phyloP scores from a whole-genome alignment of 2,329 filamentous ascomycete genomes.

The Pseudogymnoascus sp. region DNA sequence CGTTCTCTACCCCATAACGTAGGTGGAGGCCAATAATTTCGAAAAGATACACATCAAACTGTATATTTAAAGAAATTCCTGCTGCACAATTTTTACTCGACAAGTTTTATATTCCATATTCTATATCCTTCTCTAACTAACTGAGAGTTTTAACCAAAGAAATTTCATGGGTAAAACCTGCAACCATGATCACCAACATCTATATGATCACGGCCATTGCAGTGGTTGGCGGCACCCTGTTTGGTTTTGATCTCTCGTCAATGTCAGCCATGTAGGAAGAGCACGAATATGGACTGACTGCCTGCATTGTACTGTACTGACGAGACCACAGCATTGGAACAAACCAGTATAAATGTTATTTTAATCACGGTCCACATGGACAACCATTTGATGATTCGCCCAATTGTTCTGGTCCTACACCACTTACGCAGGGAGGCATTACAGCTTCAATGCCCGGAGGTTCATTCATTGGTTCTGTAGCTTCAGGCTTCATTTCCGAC shows the following conservation, averaged over 20 bases:
- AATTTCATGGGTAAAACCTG: not conserved
- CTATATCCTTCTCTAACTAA: not conserved
- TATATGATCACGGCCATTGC: conserved; percentile 29
- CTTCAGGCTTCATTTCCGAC: conserved; percentile 55
- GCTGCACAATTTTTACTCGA: not conserved
- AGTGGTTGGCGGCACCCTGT: conserved; percentile 26
- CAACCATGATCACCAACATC: conserved; percentile 17
- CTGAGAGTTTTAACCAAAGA: not conserved
- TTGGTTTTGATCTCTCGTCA: conserved; percentile 48
- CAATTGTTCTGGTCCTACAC: conserved; percentile 45
- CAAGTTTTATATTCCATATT: not conserved
- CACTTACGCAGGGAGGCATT: conserved; percentile 53
- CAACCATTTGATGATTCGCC: conserved; percentile 20
- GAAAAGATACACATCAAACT: not conserved
- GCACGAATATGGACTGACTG: conserved; percentile 42
- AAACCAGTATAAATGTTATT: conserved; percentile 43
- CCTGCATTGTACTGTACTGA: conserved; percentile 43
- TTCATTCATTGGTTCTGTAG: conserved; percentile 58
- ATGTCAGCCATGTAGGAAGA: conserved; percentile 45
- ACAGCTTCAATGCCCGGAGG: conserved; percentile 66
- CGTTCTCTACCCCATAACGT: not conserved
- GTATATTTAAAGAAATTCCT: not conserved
- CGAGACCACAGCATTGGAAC: conserved; percentile 36
- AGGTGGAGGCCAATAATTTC: not conserved
- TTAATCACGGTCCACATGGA: conserved; percentile 43